Base-by-base conservation (phyloP, 495 filamentous ascomycete genomes). In the Paragyromitra xinjiangensis region DNA sequence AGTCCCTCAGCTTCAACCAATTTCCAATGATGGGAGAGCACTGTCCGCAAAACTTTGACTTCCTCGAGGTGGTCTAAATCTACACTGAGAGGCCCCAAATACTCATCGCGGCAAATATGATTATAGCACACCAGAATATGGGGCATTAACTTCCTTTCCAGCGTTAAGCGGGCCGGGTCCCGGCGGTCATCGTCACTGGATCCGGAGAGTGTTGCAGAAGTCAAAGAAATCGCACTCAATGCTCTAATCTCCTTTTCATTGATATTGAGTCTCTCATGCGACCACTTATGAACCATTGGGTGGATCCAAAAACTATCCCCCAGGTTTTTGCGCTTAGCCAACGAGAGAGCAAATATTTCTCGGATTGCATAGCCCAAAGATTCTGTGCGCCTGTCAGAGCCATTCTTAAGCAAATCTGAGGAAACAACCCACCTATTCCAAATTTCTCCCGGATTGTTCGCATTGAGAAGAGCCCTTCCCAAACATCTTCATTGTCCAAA, bases 401-500 rank as follows among this genome's bases (percentile, higher is more conserved):
- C 44, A 16, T 12, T 45, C 11, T 3, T 45, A 16, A 12, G 44
- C 14, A 16, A 12, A 45, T 11, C 14, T 45, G 9, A 9, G 44
- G 6, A 12, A 3, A 16, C 44, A 45, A 16, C 44, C 14, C 14
- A 9, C 9, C 69, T 64, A 45, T 48, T 45, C 55, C 55, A 19
- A 63, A 24, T 8, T 44, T 39, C 61, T 55, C 19, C 59, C n/a
- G 12, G 5, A 70, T 34, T 7, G 34, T 58, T 34, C 59, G 19
- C 14, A 26, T 50, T 26, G 53, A 51, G 5, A 74, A 44, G 11
- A 75, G 64, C 6, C 26, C 64, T 22, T 70, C 45, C 72, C 24
- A 48, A 26, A 75, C 70, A 50, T 75, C 65, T 29, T 55, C 64
- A 51, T 75, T 42, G 22, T 51, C 65, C 8, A 75, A 65, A 56